Evolutionary conservation across 805 yeast species (phyloP).

Genomic region (Saccharomycopsis babjevae): DNA sequence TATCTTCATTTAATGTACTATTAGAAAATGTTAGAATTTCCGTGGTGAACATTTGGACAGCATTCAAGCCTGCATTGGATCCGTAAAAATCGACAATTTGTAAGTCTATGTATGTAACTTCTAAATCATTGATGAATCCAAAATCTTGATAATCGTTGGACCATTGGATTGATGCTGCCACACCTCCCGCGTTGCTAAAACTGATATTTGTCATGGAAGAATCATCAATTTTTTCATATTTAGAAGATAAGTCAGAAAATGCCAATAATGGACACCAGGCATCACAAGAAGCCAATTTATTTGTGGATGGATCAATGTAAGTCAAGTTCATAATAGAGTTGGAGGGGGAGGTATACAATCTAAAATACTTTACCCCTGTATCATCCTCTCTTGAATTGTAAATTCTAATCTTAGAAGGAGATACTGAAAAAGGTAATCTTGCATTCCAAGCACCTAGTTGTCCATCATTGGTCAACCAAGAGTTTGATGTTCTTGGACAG

Average conservation of each 20-base stretch:
- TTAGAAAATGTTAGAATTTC: conserved; percentile 59
- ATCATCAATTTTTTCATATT: conserved; percentile 24
- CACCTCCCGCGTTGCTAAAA: conserved; percentile 22
- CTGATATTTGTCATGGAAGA: conserved; percentile 19
- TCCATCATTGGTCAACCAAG: conserved; percentile 44
- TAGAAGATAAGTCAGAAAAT: conserved; percentile 26
- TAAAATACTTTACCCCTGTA: conserved; percentile 49
- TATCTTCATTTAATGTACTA: conserved; percentile 56
- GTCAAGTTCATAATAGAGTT: conserved; percentile 87
- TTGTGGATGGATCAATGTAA: conserved; percentile 65
- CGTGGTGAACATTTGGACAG: conserved; percentile 58
- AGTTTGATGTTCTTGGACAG: conserved; percentile 44
- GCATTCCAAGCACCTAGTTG: conserved; percentile 60
- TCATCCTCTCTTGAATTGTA: conserved; percentile 45
- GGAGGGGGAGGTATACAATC: conserved; percentile 68
- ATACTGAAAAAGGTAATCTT: conserved; percentile 41
- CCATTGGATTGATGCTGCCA: conserved; percentile 29
- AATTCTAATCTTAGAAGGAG: conserved; percentile 65
- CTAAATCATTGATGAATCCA: conserved; percentile 60
- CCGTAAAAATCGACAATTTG: conserved; percentile 65
- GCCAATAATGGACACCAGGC: conserved; percentile 76
- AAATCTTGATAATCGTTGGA: conserved; percentile 61
- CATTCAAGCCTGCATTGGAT: conserved; percentile 52
- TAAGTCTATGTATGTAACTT: conserved; percentile 50
- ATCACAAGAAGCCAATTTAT: conserved; percentile 56